Base-by-base conservation (phyloP, 2,329 filamentous ascomycete genomes). In the Scleromitrula shiraiana region DNA sequence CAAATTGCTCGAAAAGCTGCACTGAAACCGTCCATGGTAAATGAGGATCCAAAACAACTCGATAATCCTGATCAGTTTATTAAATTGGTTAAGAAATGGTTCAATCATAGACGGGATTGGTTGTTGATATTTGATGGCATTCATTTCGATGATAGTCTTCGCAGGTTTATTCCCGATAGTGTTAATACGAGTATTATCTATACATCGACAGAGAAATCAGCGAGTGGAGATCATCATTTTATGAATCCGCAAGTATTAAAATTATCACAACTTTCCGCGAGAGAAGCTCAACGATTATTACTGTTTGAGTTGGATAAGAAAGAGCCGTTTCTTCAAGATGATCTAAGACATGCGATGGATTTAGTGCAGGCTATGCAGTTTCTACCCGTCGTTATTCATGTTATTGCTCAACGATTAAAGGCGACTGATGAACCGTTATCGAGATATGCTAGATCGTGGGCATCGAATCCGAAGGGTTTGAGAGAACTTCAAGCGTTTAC, bases 121-220 rank as follows among this genome's bases (percentile, higher is more conserved):
- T 68, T 87, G 2, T 63, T 87, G 23, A 70, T 86, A 1, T 73
- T 86, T 32, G 83, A 87, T 53, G 82, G 81, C 1, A 72, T 85
- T 22, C 75, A 73, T 32, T 83, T 84, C 50, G 75, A 78, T 41
- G 71, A 72, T 2, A 72, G 72, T 17, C 66, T 85, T 20, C 67
- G 71, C 40, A 67, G 73, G 30, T 83, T 82, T 52, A 76, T 87
- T n/a, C 83, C 83, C 0, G 80, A 82, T 55, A 73, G 72, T 23
- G 72, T 68, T 51, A 73, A 78, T 47, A 82, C 78, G 12, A 79
- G 77, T 56, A 73, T 86, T 40, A 82, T 87, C 22, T 83, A 82
- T 56, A 85, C 82, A 0, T 84, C 81, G 0, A 76, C 83, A 0
- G 79, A 84, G 54, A 71, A 71, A 32, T 77, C 76, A 4, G 68